Percentiles rank a stretch among this genome's conserved stretches.
Conservation (phyloP, 192 early-diverging fungal genomes). For the Diversispora epigaea region DNA sequence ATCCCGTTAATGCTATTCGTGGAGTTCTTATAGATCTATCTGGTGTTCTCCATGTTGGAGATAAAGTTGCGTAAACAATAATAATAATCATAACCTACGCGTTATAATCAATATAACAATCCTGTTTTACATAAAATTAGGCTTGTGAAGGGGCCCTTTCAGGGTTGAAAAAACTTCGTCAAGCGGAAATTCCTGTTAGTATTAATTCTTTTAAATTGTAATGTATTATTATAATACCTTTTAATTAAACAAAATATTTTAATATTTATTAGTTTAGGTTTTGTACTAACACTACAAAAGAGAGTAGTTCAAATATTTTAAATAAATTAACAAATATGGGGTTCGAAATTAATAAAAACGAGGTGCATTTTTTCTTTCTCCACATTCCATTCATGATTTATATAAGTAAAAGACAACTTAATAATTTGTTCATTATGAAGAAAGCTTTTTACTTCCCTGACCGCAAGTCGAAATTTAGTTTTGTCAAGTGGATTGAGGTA, state of each 20-base stretch:
- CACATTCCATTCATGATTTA: neutral
- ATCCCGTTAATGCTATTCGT: constrained; percentile 20
- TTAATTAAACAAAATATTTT: neutral
- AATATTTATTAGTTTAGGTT: neutral
- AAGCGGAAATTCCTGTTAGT: constrained; percentile 51
- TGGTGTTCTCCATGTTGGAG: constrained; percentile 78
- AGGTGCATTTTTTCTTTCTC: constrained; percentile 41
- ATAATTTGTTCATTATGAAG: neutral
- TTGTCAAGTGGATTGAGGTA: constrained; percentile 45
- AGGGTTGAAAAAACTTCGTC: constrained; percentile 64
- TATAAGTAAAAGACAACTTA: neutral
- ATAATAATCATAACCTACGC: neutral
- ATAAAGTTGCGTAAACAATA: constrained; percentile 47
- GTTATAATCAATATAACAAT: neutral
- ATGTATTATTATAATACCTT: neutral
- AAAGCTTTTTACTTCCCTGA: constrained; percentile 80
- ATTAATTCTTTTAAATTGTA: neutral
- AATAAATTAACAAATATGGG: constrained; percentile 63
- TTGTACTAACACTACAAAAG: constrained; percentile 87
- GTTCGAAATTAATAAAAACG: constrained; percentile 59
- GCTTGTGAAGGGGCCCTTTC: constrained; percentile 53
- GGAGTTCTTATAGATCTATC: constrained; percentile 77
- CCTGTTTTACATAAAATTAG: neutral
- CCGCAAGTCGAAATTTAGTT: constrained; percentile 70
- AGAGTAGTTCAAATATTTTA: constrained; percentile 57